Conservation (phyloP, 1,139 yeast species). For the Geotrichum macrosporum region DNA sequence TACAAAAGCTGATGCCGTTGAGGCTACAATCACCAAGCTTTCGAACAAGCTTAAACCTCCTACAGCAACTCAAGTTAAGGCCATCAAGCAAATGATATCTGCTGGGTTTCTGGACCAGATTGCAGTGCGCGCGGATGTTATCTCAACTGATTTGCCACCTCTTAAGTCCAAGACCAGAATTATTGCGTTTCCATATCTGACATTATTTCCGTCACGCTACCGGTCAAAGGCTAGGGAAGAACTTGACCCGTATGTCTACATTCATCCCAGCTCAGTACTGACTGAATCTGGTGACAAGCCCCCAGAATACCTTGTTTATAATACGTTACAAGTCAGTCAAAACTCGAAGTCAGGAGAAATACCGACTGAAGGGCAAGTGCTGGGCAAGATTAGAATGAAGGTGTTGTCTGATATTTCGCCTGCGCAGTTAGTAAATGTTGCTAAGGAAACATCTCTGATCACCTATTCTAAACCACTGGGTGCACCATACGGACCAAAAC, state of each 20-base stretch:
- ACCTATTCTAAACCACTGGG: constrained; percentile 90
- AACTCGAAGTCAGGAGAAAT: constrained; percentile 42
- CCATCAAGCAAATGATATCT: constrained; percentile 85
- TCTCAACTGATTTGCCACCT: constrained; percentile 51
- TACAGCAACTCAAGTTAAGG: constrained; percentile 58
- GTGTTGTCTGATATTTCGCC: constrained; percentile 74
- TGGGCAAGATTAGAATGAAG: constrained; percentile 53
- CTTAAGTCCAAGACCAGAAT: constrained; percentile 47
- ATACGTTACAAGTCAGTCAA: constrained; percentile 20
- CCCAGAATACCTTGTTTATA: constrained; percentile 68
- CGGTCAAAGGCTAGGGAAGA: constrained; percentile 31
- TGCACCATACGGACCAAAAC: constrained; percentile 80
- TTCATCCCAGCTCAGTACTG: constrained; percentile 72
- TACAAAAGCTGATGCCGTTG: constrained; percentile 53
- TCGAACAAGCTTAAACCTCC: constrained; percentile 65
- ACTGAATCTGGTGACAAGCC: constrained; percentile 58
- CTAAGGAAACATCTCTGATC: constrained; percentile 64
- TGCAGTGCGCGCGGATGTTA: constrained; percentile 74
- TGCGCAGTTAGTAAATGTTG: constrained; percentile 70
- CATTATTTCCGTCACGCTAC: constrained; percentile 53
- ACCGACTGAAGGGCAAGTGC: constrained; percentile 3
- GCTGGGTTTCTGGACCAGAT: constrained; percentile 92
- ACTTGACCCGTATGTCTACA: constrained; percentile 56
- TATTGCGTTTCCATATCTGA: constrained; percentile 65
- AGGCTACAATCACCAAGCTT: constrained; percentile 45